Evolutionary conservation across 352 stramenopile genomes (phyloP).

Genomic region (Phytophthora crassamura): DNA sequence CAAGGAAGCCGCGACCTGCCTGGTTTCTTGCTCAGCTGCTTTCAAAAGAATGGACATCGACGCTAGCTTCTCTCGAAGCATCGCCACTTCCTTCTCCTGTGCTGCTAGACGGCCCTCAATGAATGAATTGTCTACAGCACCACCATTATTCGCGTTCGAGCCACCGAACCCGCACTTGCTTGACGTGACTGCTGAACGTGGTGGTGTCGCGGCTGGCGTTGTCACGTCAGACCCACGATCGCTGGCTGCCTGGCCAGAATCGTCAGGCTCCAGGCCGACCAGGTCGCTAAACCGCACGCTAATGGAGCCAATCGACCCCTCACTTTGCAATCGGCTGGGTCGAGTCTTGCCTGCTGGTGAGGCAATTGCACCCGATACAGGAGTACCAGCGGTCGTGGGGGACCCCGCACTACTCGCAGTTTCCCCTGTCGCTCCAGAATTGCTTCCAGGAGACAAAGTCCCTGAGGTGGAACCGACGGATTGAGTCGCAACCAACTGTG

Average conservation of each 20-base stretch:
- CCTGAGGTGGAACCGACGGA: slow-evolving; percentile 18
- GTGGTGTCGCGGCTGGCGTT: slow-evolving; percentile 15
- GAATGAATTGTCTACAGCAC: slow-evolving; percentile 37
- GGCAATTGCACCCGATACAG: not conserved
- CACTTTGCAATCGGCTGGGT: slow-evolving; percentile 31
- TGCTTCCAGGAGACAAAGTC: slow-evolving; percentile 31
- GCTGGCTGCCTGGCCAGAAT: slow-evolving; percentile 13
- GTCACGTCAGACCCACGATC: slow-evolving; percentile 9
- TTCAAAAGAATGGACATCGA: slow-evolving; percentile 72
- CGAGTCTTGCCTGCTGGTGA: slow-evolving; percentile 25
- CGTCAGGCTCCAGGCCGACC: slow-evolving; percentile 37
- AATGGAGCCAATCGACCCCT: slow-evolving; percentile 30
- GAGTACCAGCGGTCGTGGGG: slow-evolving; percentile 20
- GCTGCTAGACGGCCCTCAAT: slow-evolving; percentile 67
- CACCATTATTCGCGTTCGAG: slow-evolving; percentile 7
- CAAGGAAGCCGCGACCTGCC: slow-evolving; percentile 52
- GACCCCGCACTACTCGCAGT: slow-evolving; percentile 28
- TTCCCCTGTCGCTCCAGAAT: slow-evolving; percentile 24
- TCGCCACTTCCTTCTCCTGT: slow-evolving; percentile 72
- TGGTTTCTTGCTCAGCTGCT: slow-evolving; percentile 72
- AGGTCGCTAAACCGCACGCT: slow-evolving; percentile 42
- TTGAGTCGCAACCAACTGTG: slow-evolving; percentile 7
- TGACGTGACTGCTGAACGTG: slow-evolving; percentile 13
- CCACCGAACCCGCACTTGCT: slow-evolving; percentile 26
- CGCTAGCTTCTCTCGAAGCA: slow-evolving; percentile 75